Evolutionary conservation across 495 filamentous ascomycete genomes (phyloP), one percentile per base, ranked within the genome.

Genomic region (Cercophora newfieldiana): DNA sequence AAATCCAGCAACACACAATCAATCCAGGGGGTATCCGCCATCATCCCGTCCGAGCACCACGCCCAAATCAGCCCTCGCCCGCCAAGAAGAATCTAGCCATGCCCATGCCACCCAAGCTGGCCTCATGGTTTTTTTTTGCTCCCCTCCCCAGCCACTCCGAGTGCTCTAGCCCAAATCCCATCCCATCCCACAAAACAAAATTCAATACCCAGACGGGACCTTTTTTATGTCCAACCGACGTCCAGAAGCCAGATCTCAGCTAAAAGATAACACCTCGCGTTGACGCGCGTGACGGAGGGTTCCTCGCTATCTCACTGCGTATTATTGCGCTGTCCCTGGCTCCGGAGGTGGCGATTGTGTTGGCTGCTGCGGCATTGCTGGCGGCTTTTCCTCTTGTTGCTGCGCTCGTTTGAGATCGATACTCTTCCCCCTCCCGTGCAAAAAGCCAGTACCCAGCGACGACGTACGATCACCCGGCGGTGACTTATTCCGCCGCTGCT

Each of bases 401-500:
- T 33, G 31, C 21, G 70, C 70, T 14, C 67, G 66, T 24, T 80
- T 80, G 14, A 79, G 69, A 37, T 83, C 81, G 8, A 79, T 51
- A 50, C 80, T 83, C 69, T 77, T 82, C 10, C 77, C 78, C 50
- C 80, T 66, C 14, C 72, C 44, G 14, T 69, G 51, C n/a, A 78
- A 57, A 18, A 79, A 57, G 50, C 69, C 68, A 24, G 61, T 63
- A 5, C 68, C 69, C 8, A 71, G 21, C 30, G 60, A 69, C 21
- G 25, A 70, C 51, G 53, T 71, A 19, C 74, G 68, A 10, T 81
- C 77, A 21, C 72, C 74, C 6, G 81, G 79, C 18, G 81, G 81
- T 21, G 79, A 82, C 66, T 81, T 85, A 64, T 72, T 77, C 54
- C 78, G 74, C 67, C 77, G 70, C 56, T 91, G 88, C 73, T 89